Conservation (phyloP, 2,329 filamentous ascomycete species). For the Alternaria sp. region DNA sequence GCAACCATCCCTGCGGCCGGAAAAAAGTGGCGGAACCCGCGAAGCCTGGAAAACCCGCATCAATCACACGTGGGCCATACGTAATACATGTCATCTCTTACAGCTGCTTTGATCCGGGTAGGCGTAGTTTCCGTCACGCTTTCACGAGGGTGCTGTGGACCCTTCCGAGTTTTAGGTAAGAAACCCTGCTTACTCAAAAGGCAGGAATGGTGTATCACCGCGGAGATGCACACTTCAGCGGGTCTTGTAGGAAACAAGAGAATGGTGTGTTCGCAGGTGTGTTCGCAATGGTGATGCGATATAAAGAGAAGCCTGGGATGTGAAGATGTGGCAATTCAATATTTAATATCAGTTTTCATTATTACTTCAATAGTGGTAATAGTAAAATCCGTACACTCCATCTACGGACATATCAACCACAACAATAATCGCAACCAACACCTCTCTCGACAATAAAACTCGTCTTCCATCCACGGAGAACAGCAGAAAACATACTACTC, state of each 20-base stretch:
- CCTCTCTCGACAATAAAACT: neutral
- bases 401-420: neutral
- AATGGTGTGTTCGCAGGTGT: neutral
- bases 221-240: conserved; percentile 15
- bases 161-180: neutral
- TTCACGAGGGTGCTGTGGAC: neutral
- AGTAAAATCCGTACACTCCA: neutral
- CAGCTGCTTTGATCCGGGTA: neutral
- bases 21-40: neutral
- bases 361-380: neutral
- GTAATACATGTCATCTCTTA: neutral
- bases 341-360: neutral
- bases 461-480: neutral
- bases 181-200: neutral
- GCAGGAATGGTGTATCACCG: neutral
- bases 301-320: neutral
- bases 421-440: neutral
- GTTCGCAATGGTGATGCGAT: neutral
- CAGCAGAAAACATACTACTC: neutral
- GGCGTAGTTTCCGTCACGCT: neutral
- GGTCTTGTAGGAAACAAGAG: conserved; percentile 9
- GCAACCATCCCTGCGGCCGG: neutral
- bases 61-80: neutral
- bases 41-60: neutral
- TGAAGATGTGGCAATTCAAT: neutral